Base-by-base conservation (phyloP, 345 rosid genomes). In the Melastoma malabathricum region DNA sequence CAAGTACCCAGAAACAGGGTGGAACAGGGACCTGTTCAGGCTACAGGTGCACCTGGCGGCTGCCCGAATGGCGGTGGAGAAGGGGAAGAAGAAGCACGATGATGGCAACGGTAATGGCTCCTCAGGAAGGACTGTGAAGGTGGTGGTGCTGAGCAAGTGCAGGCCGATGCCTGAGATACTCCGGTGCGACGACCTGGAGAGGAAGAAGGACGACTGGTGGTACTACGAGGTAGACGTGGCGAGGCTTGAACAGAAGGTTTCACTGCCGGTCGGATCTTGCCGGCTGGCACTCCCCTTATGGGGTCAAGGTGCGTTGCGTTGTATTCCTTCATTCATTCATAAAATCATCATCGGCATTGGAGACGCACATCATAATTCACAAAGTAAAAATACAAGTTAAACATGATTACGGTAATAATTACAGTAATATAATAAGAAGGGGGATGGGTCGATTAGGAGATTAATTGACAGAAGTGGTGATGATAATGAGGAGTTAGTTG, bases 221-320 rank as follows among this genome's bases (percentile, higher is more conserved):
- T 77, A 86, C n/a, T 90, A 90, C 48, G 75, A 67, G 60, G 87
- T 92, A 19, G 60, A 86, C 15, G 15, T 72, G 47, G 58, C 47
- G 38, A 75, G 78, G 55, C 46, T 90, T 54, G 72, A 74, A 50
- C 87, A 80, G 29, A 80, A 75, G 67, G 72, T 82, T 43, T 50
- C 66, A 8, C 79, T 90, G 96, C 96, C 98, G 6, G 68, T 72
- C 54, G 98, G 98, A 10, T 67, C 98, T 61, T 90, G 98, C 82
- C 83, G 64, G 38, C 57, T 84, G 56, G 85, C 85, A 53, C 58
- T 80, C 50, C 57, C 77, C 2, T 63, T 50, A 50, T 65, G 76
- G 5, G 54, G 62, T 27, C 50, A 66, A 54, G 89, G 98, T 78
- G 17, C 46, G 59, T 57, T 78, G 17, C 46, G 59, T 57, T 14